Evolutionary conservation across 1,284 basidiomycete species (phyloP).

Genomic region (Marasmius fiardii): DNA sequence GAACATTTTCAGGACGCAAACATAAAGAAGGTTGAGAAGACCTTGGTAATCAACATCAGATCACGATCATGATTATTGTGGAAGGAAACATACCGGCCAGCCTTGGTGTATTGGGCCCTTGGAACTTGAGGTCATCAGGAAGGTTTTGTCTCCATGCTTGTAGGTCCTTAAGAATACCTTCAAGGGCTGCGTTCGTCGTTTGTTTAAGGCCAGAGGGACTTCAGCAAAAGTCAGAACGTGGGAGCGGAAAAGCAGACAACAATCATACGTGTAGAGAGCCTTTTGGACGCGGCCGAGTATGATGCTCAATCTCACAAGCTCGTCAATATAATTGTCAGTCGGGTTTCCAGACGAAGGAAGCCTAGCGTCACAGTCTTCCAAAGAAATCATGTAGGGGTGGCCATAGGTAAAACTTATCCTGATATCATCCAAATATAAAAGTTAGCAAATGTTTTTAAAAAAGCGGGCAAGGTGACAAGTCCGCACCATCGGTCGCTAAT

Average conservation of each 20-base stretch:
- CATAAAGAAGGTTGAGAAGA: conserved; percentile 80
- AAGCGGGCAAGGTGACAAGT: conserved; percentile 1
- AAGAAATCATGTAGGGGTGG: conserved; percentile 88
- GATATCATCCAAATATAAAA: conserved; percentile 11
- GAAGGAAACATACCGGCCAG: conserved; percentile 52
- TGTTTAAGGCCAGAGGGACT: conserved; percentile 85
- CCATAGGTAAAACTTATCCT: conserved; percentile 81
- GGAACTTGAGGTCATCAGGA: conserved; percentile 73
- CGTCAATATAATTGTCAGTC: conserved; percentile 75
- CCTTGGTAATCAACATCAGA: conserved; percentile 39
- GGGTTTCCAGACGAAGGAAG: conserved; percentile 77
- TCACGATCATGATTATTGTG: not conserved
- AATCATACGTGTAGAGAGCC: conserved; percentile 77
- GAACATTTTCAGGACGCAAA: conserved; percentile 87
- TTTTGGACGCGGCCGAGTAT: conserved; percentile 86
- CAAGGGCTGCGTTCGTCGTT: conserved; percentile 76
- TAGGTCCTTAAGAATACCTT: conserved; percentile 69
- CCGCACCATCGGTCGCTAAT: conserved; percentile 87
- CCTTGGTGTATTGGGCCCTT: conserved; percentile 58
- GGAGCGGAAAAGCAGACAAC: conserved; percentile 4
- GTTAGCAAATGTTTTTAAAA: conserved; percentile 11
- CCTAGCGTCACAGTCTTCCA: conserved; percentile 90
- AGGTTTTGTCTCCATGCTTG: conserved; percentile 75
- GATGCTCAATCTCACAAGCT: conserved; percentile 85
- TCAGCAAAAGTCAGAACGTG: conserved; percentile 17